A percentile compares a stretch with the other conserved stretches of the same genome.
Conservation (phyloP, 1,284 basidiomycete species). For the Paramarasmius palmivorus region DNA sequence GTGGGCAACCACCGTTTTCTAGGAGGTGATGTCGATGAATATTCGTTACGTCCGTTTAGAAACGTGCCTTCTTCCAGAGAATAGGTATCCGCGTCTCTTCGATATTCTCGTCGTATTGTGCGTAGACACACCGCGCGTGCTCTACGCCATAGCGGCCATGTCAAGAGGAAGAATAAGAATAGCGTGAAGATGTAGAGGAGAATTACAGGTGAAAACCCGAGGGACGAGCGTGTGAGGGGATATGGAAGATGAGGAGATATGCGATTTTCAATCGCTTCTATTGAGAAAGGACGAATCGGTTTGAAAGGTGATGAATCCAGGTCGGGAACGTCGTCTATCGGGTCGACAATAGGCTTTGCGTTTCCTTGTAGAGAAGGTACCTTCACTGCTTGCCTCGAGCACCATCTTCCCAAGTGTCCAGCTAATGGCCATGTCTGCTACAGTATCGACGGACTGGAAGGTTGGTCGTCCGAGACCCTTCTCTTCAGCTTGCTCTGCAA, state of each 20-base stretch:
- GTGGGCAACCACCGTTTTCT: slow-evolving; percentile 37
- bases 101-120: slow-evolving; percentile 35
- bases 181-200: slow-evolving; percentile 52
- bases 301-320: slow-evolving; percentile 50
- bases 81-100: slow-evolving; percentile 42
- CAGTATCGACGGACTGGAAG: slow-evolving; percentile 92
- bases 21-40: slow-evolving; percentile 28
- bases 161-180: slow-evolving; percentile 40
- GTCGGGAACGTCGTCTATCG: slow-evolving; percentile 62
- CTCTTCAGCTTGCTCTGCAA: slow-evolving; percentile 70
- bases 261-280: slow-evolving; percentile 60
- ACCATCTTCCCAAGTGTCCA: slow-evolving; percentile 99
- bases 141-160: slow-evolving; percentile 57
- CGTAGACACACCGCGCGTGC: slow-evolving; percentile 51
- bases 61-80: slow-evolving; percentile 62
- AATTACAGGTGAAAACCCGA: slow-evolving; percentile 69
- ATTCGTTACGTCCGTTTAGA: slow-evolving; percentile 22
- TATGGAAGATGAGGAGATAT: slow-evolving; percentile 63
- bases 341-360: slow-evolving; percentile 62
- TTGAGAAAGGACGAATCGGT: slow-evolving; percentile 56
- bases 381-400: slow-evolving; percentile 89
- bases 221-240: slow-evolving; percentile 55
- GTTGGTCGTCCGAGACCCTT: slow-evolving; percentile 80
- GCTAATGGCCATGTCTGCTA: slow-evolving; percentile 90
- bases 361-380: slow-evolving; percentile 52